Base-by-base conservation (phyloP, 768 basidiomycete genomes). In the Lentinula guzmanii region DNA sequence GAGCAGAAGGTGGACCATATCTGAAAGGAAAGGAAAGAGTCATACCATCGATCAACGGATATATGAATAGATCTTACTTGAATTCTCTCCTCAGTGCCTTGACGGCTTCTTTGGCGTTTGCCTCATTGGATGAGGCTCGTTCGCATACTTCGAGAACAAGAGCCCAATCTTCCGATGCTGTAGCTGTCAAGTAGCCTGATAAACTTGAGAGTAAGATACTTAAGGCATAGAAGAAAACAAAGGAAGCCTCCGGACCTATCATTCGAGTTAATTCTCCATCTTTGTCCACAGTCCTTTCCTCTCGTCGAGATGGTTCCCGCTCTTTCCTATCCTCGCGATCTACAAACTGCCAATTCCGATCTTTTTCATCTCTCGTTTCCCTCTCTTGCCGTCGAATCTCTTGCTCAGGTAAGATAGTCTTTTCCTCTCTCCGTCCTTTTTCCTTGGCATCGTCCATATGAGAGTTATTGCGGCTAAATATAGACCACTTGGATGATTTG, bases 101-200 rank as follows among this genome's bases (percentile, higher is more conserved):
- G 5, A 89, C 85, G 0, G 93, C 92, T 68, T 95, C 94, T 70
- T 90, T 94, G 9, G 91, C 90, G 58, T 86, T 86, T 8, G 73
- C 69, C 60, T 94, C 91, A 66, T 69, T 89, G 2, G 82, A 72
- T 1, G 90, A 90, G 4, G 91, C 90, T 37, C 90, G 79, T 58
- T 96, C 93, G 67, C 91, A 94, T 15, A 95, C 90, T 58, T 93
- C 91, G 54, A 93, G 77, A 0, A 95, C 89, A 34, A 93, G 80
- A 0, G 81, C 72, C 87, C 90, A 92, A 68, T 93, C 90, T 69
- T 93, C 91, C 3, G 91, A 87, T 0, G 87, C 80, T 0, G 89
- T 91, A 0, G 89, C 89, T 1, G 89, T 88, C 15, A 91, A 76
- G 67, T 82, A 91, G 0, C 88, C 90, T 91, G 51, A 11, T 28